Conservation (phyloP, 2,329 filamentous ascomycete species). For the Aspergillus unguis region DNA sequence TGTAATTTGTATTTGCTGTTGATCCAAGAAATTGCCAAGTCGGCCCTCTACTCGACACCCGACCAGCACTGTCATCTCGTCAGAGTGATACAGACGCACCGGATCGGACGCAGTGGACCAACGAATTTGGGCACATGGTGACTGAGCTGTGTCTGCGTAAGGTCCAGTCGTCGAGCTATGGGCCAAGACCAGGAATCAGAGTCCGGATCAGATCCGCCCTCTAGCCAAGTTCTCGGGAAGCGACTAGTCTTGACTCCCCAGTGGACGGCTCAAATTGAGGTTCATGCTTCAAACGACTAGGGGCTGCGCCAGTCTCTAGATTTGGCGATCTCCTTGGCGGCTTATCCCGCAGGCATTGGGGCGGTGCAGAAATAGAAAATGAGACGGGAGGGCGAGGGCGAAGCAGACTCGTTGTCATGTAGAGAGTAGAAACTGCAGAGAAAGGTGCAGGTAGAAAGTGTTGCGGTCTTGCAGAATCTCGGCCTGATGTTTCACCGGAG, state of each 20-base stretch:
- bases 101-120: constrained; percentile 1
- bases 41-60: constrained; percentile 5
- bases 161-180: not conserved
- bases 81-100: not conserved
- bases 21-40: constrained; percentile 14
- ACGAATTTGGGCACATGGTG: constrained; percentile 7
- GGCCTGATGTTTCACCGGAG: not conserved
- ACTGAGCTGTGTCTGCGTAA: constrained; percentile 16
- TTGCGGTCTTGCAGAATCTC: too few species aligned
- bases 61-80: constrained; percentile 13
- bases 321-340: constrained; percentile 20
- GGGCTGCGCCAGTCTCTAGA: constrained; percentile 10
- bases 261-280: constrained; percentile 5
- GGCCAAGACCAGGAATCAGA: not conserved
- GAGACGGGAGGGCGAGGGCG: not conserved
- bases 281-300: constrained; percentile 7
- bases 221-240: constrained; percentile 15
- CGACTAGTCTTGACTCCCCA: constrained; percentile 5
- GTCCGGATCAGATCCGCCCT: constrained; percentile 8
- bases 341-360: constrained; percentile 1
- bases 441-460: too few species aligned
- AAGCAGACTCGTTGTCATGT: not conserved
- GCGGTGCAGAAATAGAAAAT: constrained; percentile 3
- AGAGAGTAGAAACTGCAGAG: too few species aligned
- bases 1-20: constrained; percentile 4